Base-by-base conservation (phyloP, 2,329 filamentous ascomycete genomes). In the Phialocephala sp. region DNA sequence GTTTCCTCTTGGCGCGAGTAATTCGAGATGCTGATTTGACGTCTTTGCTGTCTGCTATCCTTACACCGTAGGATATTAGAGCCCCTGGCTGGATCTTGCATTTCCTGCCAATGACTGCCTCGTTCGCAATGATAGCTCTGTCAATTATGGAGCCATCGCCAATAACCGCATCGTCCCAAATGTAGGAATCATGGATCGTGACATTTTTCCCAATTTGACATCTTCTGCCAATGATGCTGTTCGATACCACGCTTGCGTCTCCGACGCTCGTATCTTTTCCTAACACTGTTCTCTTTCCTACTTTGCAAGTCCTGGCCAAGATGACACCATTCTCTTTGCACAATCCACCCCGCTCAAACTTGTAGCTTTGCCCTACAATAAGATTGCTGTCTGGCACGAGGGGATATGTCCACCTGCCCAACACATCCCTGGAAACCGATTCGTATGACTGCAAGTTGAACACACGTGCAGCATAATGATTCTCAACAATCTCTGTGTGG, bases 401-500 rank as follows among this genome's bases (percentile, higher is more conserved):
- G 1, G 95, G 94, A 73, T 93, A 95, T 11, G 93, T 89, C 92
- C 93, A 97, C 65, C 94, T 85, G 57, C 88, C 88, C 15, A 97
- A 83, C n/a, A 97, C 86, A 76, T 98, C 94, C 73, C 88, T 90
- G 77, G 89, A 94, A 62, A 99, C 88, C 36, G 93, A 87, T 74
- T 97, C 93, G 80, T 98, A 99, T 75, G 94, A 89, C 74, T 92
- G 91, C 27, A 98, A 83, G 74, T 93, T 97, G 75, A 87, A 90
- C 14, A 93, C 94, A 69, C 95, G 85, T 1, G 94, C 93, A 1
- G 93, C 92, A 75, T 98, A 99, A 66, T 92, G 88, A 60, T 93
- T 87, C 41, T 88, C 86, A 54, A 96, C 83, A 69, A 98, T 90
- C 73, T 98, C 91, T 2, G 93, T 91, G 77, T 97, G 93, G 60